Evolutionary conservation across 352 stramenopile species (phyloP), one percentile per base, ranked within the genome.

Genomic region (Globisporangium mamillatum): DNA sequence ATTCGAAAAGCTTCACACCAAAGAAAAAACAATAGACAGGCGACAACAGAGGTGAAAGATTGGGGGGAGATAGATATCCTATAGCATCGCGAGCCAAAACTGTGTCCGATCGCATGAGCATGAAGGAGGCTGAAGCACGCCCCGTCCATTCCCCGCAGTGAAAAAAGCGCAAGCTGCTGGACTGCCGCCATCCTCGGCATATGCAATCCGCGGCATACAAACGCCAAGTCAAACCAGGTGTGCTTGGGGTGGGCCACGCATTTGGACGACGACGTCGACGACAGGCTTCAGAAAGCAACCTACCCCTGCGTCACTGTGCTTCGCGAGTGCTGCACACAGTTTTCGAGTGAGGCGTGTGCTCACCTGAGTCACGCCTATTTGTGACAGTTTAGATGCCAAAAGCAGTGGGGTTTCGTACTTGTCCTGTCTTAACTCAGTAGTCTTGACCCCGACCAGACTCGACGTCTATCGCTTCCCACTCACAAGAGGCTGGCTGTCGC

Each of bases 141-240:
- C 56, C 56, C 32, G 56, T 61, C 56, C 56, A 61, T 32, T 46
- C 56, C 56, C 56, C 20, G 1, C 56, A 48, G 10, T 24, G 56
- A 61, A 61, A 61, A 61, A 61, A 61, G 56, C 56, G 8, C 12
- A 1, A 27, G 25, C 25, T 27, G 25, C 25, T 27, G 25, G 25
- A 0, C 12, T 20, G 38, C 38, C 5, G 38, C 16, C 41, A 22
- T 50, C 41, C 16, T 50, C 41, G 10, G 41, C 41, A 50, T 50
- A 50, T 50, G 41, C 41, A 50, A 50, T n/a, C 41, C 41, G 50
- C 6, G 10, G 27, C 32, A 61, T 61, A 61, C 56, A 61, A 61
- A 48, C 9, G 2, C 20, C 56, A 48, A 61, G 56, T 48, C 27
- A 60, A 60, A 60, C 18, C 54, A 22, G 22, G 56, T 60, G 55